Evolutionary conservation across 306 rosid genomes (phyloP).

Genomic region (Dryas octopetala): DNA sequence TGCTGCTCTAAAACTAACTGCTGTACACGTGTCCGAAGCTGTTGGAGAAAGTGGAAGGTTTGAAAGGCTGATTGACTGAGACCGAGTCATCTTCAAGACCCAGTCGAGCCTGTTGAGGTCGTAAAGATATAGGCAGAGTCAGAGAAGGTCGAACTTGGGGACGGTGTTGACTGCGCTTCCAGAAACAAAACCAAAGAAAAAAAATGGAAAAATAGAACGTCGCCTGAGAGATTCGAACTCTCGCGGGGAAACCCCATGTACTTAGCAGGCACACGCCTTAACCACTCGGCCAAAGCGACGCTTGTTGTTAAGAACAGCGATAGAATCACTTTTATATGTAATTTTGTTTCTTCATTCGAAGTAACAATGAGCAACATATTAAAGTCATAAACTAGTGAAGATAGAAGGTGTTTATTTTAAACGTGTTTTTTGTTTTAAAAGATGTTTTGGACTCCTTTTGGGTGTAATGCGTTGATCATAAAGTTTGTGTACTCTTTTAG

Average conservation of each 20-base stretch:
- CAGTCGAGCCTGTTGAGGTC: neutral
- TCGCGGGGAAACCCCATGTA: constrained; percentile 72
- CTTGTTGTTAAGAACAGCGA: accelerated
- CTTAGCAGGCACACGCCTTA: constrained; percentile 85
- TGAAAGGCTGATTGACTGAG: neutral
- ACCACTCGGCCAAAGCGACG: constrained; percentile 86
- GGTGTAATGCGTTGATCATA: too few relatives aligned
- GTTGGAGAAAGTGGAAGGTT: neutral
- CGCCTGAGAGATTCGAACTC: constrained; percentile 70
- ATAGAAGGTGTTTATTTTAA: too few relatives aligned
- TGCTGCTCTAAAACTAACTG: neutral
- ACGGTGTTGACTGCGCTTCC: neutral
- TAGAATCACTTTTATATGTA: too few relatives aligned
- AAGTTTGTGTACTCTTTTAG: too few relatives aligned
- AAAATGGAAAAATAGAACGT: neutral
- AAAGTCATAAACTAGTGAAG: too few relatives aligned
- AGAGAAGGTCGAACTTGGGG: constrained; percentile 5
- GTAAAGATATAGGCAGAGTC: too few relatives aligned
- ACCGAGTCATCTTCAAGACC: neutral
- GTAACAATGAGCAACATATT: too few relatives aligned
- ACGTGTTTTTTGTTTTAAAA: too few relatives aligned
- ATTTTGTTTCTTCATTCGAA: too few relatives aligned
- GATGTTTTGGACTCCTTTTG: too few relatives aligned
- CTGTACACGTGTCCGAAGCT: constrained; percentile 1
- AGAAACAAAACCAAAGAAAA: neutral